Conservation (phyloP, 371 early-diverging fungal species). For the Syncephalastrum sp. region DNA sequence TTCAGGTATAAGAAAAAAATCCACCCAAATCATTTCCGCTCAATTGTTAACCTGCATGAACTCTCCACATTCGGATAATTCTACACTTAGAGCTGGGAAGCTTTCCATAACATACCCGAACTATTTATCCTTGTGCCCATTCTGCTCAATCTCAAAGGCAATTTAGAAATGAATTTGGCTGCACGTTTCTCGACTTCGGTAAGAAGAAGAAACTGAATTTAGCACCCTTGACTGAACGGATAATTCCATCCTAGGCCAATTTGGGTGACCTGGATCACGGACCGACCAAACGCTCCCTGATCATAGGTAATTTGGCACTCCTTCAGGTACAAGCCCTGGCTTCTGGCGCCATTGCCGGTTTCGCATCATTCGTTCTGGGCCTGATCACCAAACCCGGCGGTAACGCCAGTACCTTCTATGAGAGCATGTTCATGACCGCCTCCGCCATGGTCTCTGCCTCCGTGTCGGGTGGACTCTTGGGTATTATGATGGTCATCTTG, state of each 20-base stretch:
- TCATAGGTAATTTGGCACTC: constrained; percentile 68
- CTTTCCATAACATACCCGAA: constrained; percentile 69
- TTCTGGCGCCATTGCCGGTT: constrained; percentile 68
- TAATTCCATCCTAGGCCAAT: constrained; percentile 48
- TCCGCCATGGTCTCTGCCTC: constrained; percentile 71
- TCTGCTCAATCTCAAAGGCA: constrained; percentile 83
- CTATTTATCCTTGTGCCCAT: constrained; percentile 85
- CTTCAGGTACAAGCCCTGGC: constrained; percentile 71
- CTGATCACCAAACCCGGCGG: constrained; percentile 53
- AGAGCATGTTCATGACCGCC: constrained; percentile 67
- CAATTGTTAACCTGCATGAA: background rate
- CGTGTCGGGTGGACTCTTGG: constrained; percentile 70
- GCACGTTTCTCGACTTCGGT: constrained; percentile 79
- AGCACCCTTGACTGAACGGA: background rate
- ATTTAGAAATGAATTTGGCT: constrained; percentile 86
- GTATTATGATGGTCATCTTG: constrained; percentile 67
- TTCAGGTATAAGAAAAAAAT: constrained; percentile 45
- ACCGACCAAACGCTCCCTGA: constrained; percentile 44
- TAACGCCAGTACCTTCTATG: constrained; percentile 36
- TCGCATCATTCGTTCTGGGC: constrained; percentile 64
- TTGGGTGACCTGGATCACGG: constrained; percentile 63
- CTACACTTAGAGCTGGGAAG: constrained; percentile 57
- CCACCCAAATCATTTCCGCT: constrained; percentile 2
- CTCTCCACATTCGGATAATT: background rate
- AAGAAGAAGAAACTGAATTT: constrained; percentile 12